phyloP scores from a whole-genome alignment of 768 basidiomycete species.

The Phlebiopsis gigantea region DNA sequence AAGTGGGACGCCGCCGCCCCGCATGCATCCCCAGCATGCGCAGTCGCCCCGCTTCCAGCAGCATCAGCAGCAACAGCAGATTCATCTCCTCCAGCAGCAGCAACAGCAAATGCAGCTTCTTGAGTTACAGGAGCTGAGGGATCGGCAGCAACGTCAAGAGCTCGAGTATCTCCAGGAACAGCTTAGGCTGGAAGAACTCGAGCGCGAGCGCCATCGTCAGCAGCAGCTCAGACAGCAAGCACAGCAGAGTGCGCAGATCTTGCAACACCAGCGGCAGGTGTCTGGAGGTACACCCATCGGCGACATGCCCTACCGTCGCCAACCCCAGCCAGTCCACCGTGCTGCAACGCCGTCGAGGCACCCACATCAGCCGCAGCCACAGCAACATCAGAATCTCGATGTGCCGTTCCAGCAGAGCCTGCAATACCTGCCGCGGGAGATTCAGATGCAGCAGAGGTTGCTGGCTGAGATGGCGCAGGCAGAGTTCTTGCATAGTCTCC shows the following conservation, averaged over 20 bases:
- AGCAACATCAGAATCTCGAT: slow-evolving; percentile 20
- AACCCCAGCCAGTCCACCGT: slow-evolving; percentile 14
- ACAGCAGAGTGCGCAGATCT: slow-evolving; percentile 39
- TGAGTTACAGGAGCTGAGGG: slow-evolving; percentile 27
- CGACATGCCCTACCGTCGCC: slow-evolving; percentile 44
- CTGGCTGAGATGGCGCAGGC: slow-evolving; percentile 72
- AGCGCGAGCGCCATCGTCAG: slow-evolving; percentile 48
- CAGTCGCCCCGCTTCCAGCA: slow-evolving; percentile 80
- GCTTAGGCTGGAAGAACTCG: slow-evolving; percentile 56
- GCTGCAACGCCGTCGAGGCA: slow-evolving; percentile 35
- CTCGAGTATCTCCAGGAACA: slow-evolving; percentile 60
- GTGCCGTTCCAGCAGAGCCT: slow-evolving; percentile 46
- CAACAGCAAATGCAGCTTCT: slow-evolving; percentile 38
- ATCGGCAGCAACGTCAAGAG: slow-evolving; percentile 28
- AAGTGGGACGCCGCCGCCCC: slow-evolving; percentile 57
- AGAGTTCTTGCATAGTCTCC: slow-evolving; percentile 62
- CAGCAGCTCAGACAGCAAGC: slow-evolving; percentile 40
- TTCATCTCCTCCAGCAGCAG: slow-evolving; percentile 63
- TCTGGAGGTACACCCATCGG: slow-evolving; percentile 38
- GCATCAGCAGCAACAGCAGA: slow-evolving; percentile 63
- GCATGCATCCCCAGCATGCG: slow-evolving; percentile 64
- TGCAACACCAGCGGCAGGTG: slow-evolving; percentile 36
- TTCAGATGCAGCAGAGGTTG: slow-evolving; percentile 70
- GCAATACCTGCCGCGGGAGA: slow-evolving; percentile 53
- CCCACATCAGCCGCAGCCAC: slow-evolving; percentile 10